Conservation (phyloP, 176 grass and related monocot species). For the Aegilops umbellulata region DNA sequence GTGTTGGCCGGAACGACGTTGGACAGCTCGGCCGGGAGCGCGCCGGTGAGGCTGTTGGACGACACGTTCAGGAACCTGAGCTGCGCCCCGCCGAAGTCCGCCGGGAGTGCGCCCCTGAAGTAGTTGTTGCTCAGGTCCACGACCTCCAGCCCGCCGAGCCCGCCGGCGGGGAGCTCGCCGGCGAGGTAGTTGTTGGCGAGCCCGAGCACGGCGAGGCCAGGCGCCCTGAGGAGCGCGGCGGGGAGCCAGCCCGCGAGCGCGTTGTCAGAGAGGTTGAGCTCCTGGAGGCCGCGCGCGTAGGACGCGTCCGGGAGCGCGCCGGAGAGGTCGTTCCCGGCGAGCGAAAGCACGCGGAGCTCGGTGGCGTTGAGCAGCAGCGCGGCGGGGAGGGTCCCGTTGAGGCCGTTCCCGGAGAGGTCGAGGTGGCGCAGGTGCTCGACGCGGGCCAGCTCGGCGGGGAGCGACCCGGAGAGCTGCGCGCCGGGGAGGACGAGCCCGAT, state of each 20-base stretch:
- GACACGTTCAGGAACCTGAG: slow-evolving; percentile 70
- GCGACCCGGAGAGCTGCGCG: slow-evolving; percentile 44
- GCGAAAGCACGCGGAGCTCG: slow-evolving; percentile 67
- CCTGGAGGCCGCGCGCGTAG: slow-evolving; percentile 37
- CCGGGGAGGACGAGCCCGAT: slow-evolving; percentile 71
- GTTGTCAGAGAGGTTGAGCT: slow-evolving; percentile 81
- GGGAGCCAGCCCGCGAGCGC: slow-evolving; percentile 55
- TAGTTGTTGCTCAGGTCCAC: slow-evolving; percentile 73
- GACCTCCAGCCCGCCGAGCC: slow-evolving; percentile 50
- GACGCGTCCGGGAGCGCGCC: slow-evolving; percentile 48
- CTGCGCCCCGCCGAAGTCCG: slow-evolving; percentile 46
- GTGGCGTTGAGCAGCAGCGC: slow-evolving; percentile 64
- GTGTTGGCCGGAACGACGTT: slow-evolving; percentile 48
- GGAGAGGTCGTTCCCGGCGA: slow-evolving; percentile 58
- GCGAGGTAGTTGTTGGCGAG: slow-evolving; percentile 65
- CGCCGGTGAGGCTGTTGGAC: slow-evolving; percentile 57
- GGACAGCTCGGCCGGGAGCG: slow-evolving; percentile 39
- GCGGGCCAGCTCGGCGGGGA: slow-evolving; percentile 54
- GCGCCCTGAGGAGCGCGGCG: slow-evolving; percentile 35
- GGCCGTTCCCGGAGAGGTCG: slow-evolving; percentile 72
- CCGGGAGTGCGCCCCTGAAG: slow-evolving; percentile 60
- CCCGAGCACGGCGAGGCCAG: slow-evolving; percentile 49
- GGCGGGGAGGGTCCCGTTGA: slow-evolving; percentile 49
- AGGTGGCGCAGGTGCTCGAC: slow-evolving; percentile 88
- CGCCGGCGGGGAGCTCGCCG: slow-evolving; percentile 49